Conservation (phyloP, 441 rosid species). For the Jatropha podagrica region DNA sequence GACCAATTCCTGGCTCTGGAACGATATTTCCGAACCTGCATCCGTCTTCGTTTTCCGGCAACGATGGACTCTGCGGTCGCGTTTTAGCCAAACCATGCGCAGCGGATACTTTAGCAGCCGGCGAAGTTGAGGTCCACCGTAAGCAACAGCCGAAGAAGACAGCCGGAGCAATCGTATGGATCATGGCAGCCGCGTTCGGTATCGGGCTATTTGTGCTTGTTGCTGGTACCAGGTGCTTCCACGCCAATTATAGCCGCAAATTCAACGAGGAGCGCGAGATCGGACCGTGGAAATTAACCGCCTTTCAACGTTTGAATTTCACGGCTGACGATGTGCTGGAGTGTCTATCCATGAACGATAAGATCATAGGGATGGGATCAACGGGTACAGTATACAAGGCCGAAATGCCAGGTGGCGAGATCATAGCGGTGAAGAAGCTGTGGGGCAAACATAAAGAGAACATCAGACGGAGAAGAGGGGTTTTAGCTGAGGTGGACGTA, state of each 20-base stretch:
- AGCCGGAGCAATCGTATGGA: slow-evolving; percentile 88
- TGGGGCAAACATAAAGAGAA: slow-evolving; percentile 81
- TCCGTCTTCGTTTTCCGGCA: slow-evolving; percentile 75
- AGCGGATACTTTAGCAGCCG: slow-evolving; percentile 32
- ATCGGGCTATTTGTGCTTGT: slow-evolving; percentile 66
- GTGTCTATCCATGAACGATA: slow-evolving; percentile 59
- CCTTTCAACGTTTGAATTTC: slow-evolving; percentile 83
- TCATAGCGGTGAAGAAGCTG: slow-evolving; percentile 88
- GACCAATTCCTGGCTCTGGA: slow-evolving; percentile 70
- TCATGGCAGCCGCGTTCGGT: slow-evolving; percentile 79
- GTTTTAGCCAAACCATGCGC: slow-evolving; percentile 53
- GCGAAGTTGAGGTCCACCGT: slow-evolving; percentile 32
- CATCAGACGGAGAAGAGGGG: slow-evolving; percentile 69
- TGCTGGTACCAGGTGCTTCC: slow-evolving; percentile 75
- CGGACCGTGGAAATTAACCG: slow-evolving; percentile 95
- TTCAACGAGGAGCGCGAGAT: slow-evolving; percentile 41
- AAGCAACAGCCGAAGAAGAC: slow-evolving; percentile 56
- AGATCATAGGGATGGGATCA: slow-evolving; percentile 90
- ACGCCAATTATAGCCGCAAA: slow-evolving; percentile 43
- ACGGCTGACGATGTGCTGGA: slow-evolving; percentile 84
- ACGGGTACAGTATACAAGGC: slow-evolving; percentile 90
- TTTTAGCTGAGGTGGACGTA: slow-evolving; percentile 87
- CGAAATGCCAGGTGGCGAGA: slow-evolving; percentile 90
- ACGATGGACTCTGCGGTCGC: slow-evolving; percentile 79
- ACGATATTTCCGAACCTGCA: slow-evolving; percentile 58